Evolutionary conservation across 805 yeast genomes (phyloP).

Genomic region (Starmera quercuum): DNA sequence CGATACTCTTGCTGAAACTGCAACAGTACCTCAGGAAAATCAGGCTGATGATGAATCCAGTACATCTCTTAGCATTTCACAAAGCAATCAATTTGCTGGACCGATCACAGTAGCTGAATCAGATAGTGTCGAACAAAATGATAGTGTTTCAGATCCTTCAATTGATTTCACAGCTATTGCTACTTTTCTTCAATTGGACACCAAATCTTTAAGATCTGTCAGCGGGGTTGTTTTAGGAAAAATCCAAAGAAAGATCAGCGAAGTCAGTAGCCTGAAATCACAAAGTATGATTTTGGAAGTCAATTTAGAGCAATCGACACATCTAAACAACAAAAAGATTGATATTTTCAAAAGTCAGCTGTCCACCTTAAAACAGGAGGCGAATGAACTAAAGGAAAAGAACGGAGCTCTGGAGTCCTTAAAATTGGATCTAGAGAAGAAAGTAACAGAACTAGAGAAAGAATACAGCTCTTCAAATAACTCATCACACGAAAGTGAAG

Average conservation of each 20-base stretch:
- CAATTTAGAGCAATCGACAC: conserved; percentile 32
- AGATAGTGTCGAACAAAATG: neutral
- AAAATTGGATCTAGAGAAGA: conserved; percentile 14
- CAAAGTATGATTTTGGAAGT: conserved; percentile 29
- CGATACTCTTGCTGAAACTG: no score
- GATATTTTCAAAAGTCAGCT: conserved; percentile 25
- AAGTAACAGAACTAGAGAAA: conserved; percentile 9
- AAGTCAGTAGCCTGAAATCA: conserved; percentile 29
- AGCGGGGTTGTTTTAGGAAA: conserved; percentile 17
- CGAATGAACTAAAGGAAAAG: conserved; percentile 15
- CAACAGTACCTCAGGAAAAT: no score
- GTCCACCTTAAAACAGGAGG: conserved; percentile 14
- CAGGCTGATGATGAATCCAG: no score
- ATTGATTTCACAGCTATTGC: conserved; percentile 17
- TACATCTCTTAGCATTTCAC: no score
- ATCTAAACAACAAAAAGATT: conserved; percentile 23
- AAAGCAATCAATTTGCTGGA: no score
- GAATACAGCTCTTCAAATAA: conserved; percentile 5
- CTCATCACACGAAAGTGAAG: conserved; percentile 3
- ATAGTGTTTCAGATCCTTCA: neutral
- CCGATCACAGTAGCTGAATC: neutral
- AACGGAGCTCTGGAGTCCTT: conserved; percentile 13
- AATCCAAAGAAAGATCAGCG: conserved; percentile 23
- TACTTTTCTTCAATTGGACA: conserved; percentile 26
- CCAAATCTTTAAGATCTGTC: conserved; percentile 12